phyloP scores from a whole-genome alignment of 78 protist species.

The Planoprotostelium fungivorum region DNA sequence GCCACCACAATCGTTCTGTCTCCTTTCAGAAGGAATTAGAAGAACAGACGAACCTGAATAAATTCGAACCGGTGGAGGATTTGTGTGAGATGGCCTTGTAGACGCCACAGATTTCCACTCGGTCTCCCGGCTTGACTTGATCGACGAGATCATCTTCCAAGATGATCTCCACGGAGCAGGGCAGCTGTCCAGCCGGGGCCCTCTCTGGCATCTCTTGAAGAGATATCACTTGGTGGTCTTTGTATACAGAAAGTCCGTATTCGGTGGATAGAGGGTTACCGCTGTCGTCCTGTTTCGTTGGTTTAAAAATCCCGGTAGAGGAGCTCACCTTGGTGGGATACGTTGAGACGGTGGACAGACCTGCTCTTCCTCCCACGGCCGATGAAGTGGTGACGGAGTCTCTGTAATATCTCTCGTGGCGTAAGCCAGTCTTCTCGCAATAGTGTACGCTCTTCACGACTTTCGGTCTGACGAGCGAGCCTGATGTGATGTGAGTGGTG shows the following conservation, averaged over 20 bases:
- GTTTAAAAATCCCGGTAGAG: neutral
- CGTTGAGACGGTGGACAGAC: slow-evolving; percentile 57
- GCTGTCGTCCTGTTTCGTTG: slow-evolving; percentile 17
- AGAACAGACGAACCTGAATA: neutral
- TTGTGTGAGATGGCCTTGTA: slow-evolving; percentile 62
- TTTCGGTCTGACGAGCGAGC: slow-evolving; percentile 76
- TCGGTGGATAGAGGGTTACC: slow-evolving; percentile 95
- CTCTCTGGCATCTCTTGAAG: slow-evolving; percentile 98
- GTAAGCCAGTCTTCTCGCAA: slow-evolving; percentile 69
- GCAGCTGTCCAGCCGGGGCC: slow-evolving; percentile 98
- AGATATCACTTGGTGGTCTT: slow-evolving; percentile 79
- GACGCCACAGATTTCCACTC: slow-evolving; percentile 76
- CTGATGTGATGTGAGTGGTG: neutral
- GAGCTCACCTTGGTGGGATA: slow-evolving; percentile 70
- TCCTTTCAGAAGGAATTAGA: neutral
- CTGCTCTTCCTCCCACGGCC: slow-evolving; percentile 25
- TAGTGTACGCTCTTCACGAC: slow-evolving; percentile 89
- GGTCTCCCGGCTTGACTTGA: slow-evolving; percentile 95
- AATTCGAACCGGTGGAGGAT: neutral
- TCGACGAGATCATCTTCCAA: slow-evolving; percentile 94
- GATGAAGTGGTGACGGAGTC: slow-evolving; percentile 47
- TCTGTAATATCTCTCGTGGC: slow-evolving; percentile 47
- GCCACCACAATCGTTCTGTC: slow-evolving; percentile 79
- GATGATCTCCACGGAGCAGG: slow-evolving; percentile 87
- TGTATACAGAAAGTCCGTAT: slow-evolving; percentile 90